Base-by-base conservation (phyloP, 2,329 filamentous ascomycete species). In the Phyllosticta ampelicida region DNA sequence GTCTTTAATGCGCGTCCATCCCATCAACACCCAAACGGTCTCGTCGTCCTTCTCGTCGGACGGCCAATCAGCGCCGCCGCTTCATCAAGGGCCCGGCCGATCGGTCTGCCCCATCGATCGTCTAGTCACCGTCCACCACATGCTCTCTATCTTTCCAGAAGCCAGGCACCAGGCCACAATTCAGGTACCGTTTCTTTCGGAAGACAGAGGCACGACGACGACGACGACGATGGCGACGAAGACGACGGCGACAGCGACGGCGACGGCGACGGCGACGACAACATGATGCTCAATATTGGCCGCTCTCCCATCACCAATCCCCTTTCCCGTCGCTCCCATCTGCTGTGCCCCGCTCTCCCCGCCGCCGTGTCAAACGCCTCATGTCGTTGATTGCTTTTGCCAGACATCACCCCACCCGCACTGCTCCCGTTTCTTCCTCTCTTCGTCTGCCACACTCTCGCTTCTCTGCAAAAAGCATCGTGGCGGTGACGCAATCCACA, bases 21-120 rank as follows among this genome's bases (percentile, higher is more conserved):
- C n/a, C 36, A 44, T 44, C 36, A 44, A n/a, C 36, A 16, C 36
- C 36, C n/a, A 16, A 44, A n/a, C 36, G 36, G 11, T 8, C 36
- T 44, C 36, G 11, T 44, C 36, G 36, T n/a, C 36, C 13, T n/a
- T 5, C 13, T 18, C 53, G 21, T 10, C 44, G 26, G 16, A 48
- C 51, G 16, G 56, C 56, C 56, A 59, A 59, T 48, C 26, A 58
- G 53, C 53, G 28, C 16, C 20, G 36, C 18, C 28, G 53, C 10
- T 6, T 16, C 11, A n/a, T n/a, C 36, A 44, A 44, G 13, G 36
- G n/a, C 36, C 36, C 36, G 36, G 36, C 36, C 36, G 36, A 44
- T 44, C 36, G 36, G 36, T 44, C 36, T 44, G 36, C 36, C 36
- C 36, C 36, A 44, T 44, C 36, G 36, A 44, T 44, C 36, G 36